Evolutionary conservation across 306 rosid genomes (phyloP).

Genomic region (Lathyrus tuberosus): DNA sequence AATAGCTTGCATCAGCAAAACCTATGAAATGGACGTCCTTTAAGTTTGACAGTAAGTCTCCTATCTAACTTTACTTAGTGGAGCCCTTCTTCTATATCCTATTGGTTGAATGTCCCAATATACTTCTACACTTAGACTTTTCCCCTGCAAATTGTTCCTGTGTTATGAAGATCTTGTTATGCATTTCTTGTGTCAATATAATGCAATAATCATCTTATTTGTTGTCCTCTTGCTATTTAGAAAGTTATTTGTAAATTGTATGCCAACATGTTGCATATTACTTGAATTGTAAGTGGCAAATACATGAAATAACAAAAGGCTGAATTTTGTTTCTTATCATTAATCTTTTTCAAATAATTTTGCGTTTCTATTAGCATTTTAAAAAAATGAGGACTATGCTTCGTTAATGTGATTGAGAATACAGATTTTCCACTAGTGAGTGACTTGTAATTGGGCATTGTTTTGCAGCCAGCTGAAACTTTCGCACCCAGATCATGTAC

Average conservation of each 20-base stretch:
- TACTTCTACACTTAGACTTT: slow-evolving; percentile 1
- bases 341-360: neutral
- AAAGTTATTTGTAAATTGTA: neutral
- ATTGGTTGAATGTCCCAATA: slow-evolving; percentile 2
- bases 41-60: slow-evolving; percentile 11
- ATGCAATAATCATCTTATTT: neutral
- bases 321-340: neutral
- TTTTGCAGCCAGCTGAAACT: slow-evolving; percentile 93
- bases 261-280: slow-evolving; percentile 4
- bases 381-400: slow-evolving; percentile 2
- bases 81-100: neutral
- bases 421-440: neutral
- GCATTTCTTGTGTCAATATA: slow-evolving; percentile 6
- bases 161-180: slow-evolving; percentile 23
- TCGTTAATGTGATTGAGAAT: neutral
- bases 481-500: slow-evolving; percentile 82
- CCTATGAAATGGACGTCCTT: neutral
- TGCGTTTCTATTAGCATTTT: slow-evolving; percentile 1
- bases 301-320: neutral
- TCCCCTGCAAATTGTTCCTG: slow-evolving; percentile 13
- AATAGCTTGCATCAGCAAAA: slow-evolving; percentile 16
- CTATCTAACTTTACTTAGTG: neutral
- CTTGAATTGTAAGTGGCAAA: slow-evolving; percentile 2
- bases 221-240: neutral
- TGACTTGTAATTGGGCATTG: slow-evolving; percentile 21